Percentiles rank a stretch among this genome's conserved stretches.
Evolutionary conservation across 768 basidiomycete genomes (phyloP).

Genomic region (Leccinum truebloodii): DNA sequence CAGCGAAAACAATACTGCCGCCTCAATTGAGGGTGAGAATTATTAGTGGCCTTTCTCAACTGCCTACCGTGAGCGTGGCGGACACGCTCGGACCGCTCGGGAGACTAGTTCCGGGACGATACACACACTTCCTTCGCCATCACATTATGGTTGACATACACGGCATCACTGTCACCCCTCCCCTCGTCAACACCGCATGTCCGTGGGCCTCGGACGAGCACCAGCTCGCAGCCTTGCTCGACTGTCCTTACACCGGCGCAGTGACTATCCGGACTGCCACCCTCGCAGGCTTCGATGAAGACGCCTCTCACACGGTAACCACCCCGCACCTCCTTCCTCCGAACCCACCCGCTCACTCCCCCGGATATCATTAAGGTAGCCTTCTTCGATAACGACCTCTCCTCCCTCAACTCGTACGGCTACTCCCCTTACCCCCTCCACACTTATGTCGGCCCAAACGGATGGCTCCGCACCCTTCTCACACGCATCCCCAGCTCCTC

Average conservation of each 20-base stretch:
- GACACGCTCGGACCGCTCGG: too few relatives aligned
- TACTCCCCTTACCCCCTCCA: conserved; percentile 74
- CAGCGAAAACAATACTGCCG: too few relatives aligned
- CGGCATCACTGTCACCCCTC: conserved; percentile 56
- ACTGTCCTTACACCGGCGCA: conserved; percentile 69
- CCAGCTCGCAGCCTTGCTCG: conserved; percentile 70
- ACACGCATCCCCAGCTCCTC: conserved; percentile 35
- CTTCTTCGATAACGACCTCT: conserved; percentile 48
- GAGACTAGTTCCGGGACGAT: too few relatives aligned
- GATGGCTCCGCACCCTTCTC: conserved; percentile 55
- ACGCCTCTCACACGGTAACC: conserved; percentile 57
- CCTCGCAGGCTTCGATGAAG: conserved; percentile 67
- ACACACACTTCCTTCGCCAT: too few relatives aligned
- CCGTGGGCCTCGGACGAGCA: conserved; percentile 74
- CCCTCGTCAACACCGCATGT: conserved; percentile 77
- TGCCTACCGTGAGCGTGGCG: too few relatives aligned
- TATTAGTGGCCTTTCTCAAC: too few relatives aligned
- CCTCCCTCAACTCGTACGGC: conserved; percentile 85
- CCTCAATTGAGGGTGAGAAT: too few relatives aligned
- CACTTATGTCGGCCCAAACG: conserved; percentile 48
- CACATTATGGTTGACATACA: conserved; percentile 52
- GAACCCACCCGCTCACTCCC: conserved; percentile 5
- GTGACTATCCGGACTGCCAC: conserved; percentile 82
- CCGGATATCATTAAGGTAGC: conserved; percentile 47
- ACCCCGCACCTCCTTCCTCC: not conserved